Base-by-base conservation (phyloP, 139 green algal genomes). In the Cymbomonas tetramitiformis region DNA sequence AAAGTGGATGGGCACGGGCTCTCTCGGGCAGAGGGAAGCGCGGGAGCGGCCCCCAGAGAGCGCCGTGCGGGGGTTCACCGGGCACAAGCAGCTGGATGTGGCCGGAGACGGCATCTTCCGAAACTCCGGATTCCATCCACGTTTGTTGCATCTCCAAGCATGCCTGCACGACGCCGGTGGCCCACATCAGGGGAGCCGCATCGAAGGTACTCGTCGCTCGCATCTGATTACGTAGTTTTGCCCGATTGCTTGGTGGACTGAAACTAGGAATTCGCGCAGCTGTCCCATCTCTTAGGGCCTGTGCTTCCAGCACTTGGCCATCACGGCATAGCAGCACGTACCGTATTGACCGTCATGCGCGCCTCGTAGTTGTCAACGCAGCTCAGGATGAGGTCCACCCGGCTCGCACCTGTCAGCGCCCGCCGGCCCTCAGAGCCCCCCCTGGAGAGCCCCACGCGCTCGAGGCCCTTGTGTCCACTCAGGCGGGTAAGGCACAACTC, bases 331-430 rank as follows among this genome's bases (percentile, higher is more conserved):
- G 38, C n/a, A 68, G 82, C 81, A 92, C 80, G 70, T n/a, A n/a
- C n/a, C n/a, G n/a, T n/a, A n/a, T 97, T 97, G 77, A 97, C 90
- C 12, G 84, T 87, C 75, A 97, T 94, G 38, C 90, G 79, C 2
- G 90, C 90, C 63, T 96, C 90, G 64, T 97, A 97, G 83, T 97
- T 97, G 76, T 97, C 90, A 33, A 97, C 90, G 55, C 90, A 97
- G 36, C 62, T 79, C 28, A 97, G 81, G 40, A 97, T 76, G 40
- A 97, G 70, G 69, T 95, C 85, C 33, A 97, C 90, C 7, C 68
- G 38, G 50, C 52, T 38, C 32, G 21, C 30, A 30, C 56, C 0
- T 80, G 68, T 0, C 68, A 82, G 1, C 9, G 56, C 12, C 10
- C 38, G 50, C 30, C 53, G 9, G 44, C 26, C 24, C 51, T 31